Percentiles rank a stretch among this genome's conserved stretches.
phyloP scores from a whole-genome alignment of 768 basidiomycete genomes.

The Psilocybe sp. region DNA sequence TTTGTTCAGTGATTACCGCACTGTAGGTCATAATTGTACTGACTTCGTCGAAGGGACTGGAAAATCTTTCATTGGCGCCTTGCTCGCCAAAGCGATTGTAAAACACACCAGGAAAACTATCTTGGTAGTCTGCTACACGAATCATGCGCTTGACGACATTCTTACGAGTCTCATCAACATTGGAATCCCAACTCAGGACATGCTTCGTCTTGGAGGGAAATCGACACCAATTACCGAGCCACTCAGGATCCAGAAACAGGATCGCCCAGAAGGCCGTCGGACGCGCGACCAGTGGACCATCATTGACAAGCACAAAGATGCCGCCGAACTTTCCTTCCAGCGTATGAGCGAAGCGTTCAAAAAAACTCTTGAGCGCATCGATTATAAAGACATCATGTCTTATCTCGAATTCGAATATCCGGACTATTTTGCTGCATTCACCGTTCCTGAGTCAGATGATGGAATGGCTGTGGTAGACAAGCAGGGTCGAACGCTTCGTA shows the following conservation, averaged over 20 bases:
- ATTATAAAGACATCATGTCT: conserved; percentile 19
- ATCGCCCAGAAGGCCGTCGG: neutral
- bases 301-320: neutral
- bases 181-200: conserved; percentile 45
- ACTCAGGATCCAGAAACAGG: neutral
- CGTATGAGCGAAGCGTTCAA: neutral
- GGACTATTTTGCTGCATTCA: conserved; percentile 41
- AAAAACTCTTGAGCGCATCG: neutral
- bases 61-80: conserved; percentile 70
- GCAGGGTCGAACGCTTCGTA: conserved; percentile 30
- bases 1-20: conserved; percentile 29
- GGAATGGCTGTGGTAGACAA: conserved; percentile 46
- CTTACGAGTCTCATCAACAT: conserved; percentile 59
- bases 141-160: conserved; percentile 73
- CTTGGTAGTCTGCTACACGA: conserved; percentile 71
- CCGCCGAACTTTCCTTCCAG: neutral
- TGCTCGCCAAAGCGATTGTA: conserved; percentile 60
- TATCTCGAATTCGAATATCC: conserved; percentile 51
- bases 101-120: conserved; percentile 46
- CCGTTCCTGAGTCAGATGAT: conserved; percentile 33
- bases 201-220: conserved; percentile 63
- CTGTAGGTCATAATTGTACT: conserved; percentile 17
- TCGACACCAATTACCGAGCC: conserved; percentile 26
- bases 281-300: neutral
- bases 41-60: conserved; percentile 53